Evolutionary conservation across 2,329 filamentous ascomycete species (phyloP).

Genomic region (Zymoseptoria ardabiliae): DNA sequence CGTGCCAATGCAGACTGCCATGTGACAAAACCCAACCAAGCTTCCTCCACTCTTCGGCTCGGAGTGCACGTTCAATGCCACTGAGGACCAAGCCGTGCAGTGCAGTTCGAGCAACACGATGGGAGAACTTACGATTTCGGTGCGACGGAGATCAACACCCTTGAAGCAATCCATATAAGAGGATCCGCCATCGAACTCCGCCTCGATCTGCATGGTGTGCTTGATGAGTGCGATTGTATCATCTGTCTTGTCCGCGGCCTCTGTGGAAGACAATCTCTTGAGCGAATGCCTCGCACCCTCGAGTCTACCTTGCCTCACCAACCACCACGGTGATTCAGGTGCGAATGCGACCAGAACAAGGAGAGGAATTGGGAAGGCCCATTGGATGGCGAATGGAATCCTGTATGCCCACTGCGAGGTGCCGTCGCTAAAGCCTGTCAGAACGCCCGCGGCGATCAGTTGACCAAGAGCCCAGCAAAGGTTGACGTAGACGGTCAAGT

Average conservation of each 20-base stretch:
- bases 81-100: too few relatives aligned
- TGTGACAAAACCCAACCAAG: too few relatives aligned
- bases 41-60: too few relatives aligned
- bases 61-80: too few relatives aligned
- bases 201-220: conserved; percentile 26
- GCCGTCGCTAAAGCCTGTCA: conserved; percentile 16
- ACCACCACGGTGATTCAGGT: conserved; percentile 29
- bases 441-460: conserved; percentile 36
- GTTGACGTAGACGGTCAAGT: conserved; percentile 49
- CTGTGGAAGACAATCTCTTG: conserved; percentile 21
- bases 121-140: conserved; percentile 28
- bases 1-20: too few relatives aligned
- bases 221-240: conserved; percentile 31
- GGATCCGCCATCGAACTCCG: conserved; percentile 30
- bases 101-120: too few relatives aligned
- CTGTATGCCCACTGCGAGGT: conserved; percentile 30
- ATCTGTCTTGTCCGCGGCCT: conserved; percentile 13
- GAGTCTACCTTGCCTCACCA: conserved; percentile 25
- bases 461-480: conserved; percentile 39
- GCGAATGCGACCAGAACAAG: conserved; percentile 15
- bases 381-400: conserved; percentile 35
- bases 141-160: conserved; percentile 33
- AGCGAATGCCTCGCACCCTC: conserved; percentile 27
- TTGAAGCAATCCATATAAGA: conserved; percentile 33
- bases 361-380: conserved; percentile 29